Evolutionary conservation across 1,139 yeast genomes (phyloP), one percentile per base, ranked within the genome.

Genomic region (Hyphopichia khmerensis): DNA sequence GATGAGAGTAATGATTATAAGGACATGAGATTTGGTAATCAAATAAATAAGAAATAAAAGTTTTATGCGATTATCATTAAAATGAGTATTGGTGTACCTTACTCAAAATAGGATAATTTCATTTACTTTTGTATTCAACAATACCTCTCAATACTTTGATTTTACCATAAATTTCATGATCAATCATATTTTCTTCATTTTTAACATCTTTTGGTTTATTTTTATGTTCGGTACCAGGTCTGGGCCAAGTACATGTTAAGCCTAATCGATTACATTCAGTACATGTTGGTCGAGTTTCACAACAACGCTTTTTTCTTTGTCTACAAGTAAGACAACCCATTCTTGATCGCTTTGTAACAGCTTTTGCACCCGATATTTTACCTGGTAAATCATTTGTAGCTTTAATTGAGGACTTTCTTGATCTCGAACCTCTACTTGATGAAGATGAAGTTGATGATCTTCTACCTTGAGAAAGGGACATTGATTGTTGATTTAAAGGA

Each of bases 121-220:
- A 44, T 37, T 54, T 49, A 36, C 53, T 62, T 45, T 61, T 61
- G 48, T 69, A 68, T 52, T 78, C 82, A 23, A 81, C 84, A 18
- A 81, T 79, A 2, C 87, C 87, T 45, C 87, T 66, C 33, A 80
- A 63, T 10, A 81, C 82, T 58, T 79, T 80, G 48, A 82, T 80
- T 46, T 73, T 74, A 10, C 87, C 87, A 52, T 73, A 80, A 26
- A 72, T 63, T 43, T 78, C 80, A 54, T 81, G 80, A 36, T 71
- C 64, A 23, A 65, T 72, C 47, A 72, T 70, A 43, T 72, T 73
- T 45, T 74, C 80, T 42, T 67, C 77, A 33, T 65, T 64, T 52
- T 73, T 74, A n/a, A 67, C 67, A 42, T 73, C 77, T 56, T 74
- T 76, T 21, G 76, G 72, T 53, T 72, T 71, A 47, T 72, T 72